Evolutionary conservation across 73 alveolate genomes (phyloP), one percentile per base, ranked within the genome.

Genomic region (Paramecium pentaurelia): DNA sequence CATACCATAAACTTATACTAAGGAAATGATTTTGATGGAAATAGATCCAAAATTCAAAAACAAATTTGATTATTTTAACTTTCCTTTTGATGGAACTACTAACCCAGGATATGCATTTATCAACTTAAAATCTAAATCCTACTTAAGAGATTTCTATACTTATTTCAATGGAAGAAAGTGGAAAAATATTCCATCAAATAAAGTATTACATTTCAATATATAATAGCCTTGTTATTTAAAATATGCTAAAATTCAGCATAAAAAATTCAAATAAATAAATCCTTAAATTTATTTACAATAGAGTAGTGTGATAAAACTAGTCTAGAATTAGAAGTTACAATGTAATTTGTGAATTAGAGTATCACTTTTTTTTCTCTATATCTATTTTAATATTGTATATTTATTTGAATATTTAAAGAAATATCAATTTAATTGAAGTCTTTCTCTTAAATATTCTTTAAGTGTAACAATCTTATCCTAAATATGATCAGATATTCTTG

Each of bases 151-250:
- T 42, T 80, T 80, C 77, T 80, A 80, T 36, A 80, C 6, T 22
- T 45, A 80, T n/a, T 80, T 80, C 14, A 80, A 80, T 80, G 91
- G 91, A 27, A 80, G 91, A 80, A 42, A 47, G 30, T 80, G 91
- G 91, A 80, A 12, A 45, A 22, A 80, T 37, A 44, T 22, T 25
- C 34, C 71, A 8, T 22, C 36, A 0, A 11, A 25, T 7, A 80
- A 80, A 80, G 91, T 80, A 80, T 22, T 25, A 3, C 1, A 32
- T 75, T 75, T 75, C 22, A 20, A 80, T 11, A 16, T 73, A 37
- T 32, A 44, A 34, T 38, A 80, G 91, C 77, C 91, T 20, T 80
- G 91, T n/a, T 45, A 25, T 27, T 36, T 80, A 16, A 80, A 49
- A 80, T 80, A 77, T 80, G 77, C 77, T 14, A 80, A 47, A 36